Base-by-base conservation (phyloP, 2,329 filamentous ascomycete genomes). In the Microcyclospora pomicola region DNA sequence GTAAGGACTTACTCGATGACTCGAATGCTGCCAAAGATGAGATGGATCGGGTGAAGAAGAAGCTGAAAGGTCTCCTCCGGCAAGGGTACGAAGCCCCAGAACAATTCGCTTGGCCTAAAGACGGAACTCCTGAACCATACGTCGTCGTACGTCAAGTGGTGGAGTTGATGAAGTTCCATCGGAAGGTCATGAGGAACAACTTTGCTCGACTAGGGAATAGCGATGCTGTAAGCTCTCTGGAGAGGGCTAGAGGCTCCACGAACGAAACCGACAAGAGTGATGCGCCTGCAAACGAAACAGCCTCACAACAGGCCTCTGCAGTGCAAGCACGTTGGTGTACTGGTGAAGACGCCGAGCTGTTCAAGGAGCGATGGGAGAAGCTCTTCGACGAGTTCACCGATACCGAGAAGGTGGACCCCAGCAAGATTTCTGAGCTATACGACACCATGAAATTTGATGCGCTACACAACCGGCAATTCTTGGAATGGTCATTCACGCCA, bases 371-470 rank as follows among this genome's bases (percentile, higher is more conserved):
- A 24, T 98, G 91, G 91, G 91, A 96, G 63, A 98, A 98, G 65
- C 72, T 98, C 2, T 98, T 98, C 62, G 76, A 80, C 34, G 91
- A 98, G 56, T 98, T 98, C 53, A 91, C 82, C 48, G 92, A 98
- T 58, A 81, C 83, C 1, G 91, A 98, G 53, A 98, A 98, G 66
- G 86, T 96, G 13, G 91, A 98, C 59, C 92, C 92, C 13, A 94
- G 87, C 68, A 98, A 98, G 66, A 88, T 98, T 44, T 95, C 86
- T 5, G 91, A 98, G 64, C 72, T 98, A 2, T 98, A 98, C 59
- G 91, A 98, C 59, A 96, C 88, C 14, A 96, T 98, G 91, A 98
- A 98, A 61, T 98, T 96, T 47, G 91, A 98, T 59, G 91, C 91
- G 1, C 69, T 98, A 11, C 92, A 98, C 62, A 98, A 98, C 56